Evolutionary conservation across 2,329 filamentous ascomycete genomes (phyloP), one percentile per base, ranked within the genome.

Genomic region (Pseudocercospora crystallina): DNA sequence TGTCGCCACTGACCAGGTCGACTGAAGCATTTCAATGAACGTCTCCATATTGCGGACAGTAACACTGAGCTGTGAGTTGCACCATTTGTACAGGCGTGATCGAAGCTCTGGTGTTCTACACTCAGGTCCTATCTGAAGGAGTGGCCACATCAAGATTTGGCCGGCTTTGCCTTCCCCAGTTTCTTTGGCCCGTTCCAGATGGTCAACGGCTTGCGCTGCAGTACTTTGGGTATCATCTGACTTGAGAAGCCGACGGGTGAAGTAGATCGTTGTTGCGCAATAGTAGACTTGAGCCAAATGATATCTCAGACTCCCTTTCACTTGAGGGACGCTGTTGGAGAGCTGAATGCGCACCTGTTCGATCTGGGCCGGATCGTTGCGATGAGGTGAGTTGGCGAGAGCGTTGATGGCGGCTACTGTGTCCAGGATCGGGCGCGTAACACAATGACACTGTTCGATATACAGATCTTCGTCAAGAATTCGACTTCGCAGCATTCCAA

Each of bases 371-470:
- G 38, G 14, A 29, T 49, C 26, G 11, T 29, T 17, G 11, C 46
- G 46, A n/a, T 43, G 42, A 15, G 26, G 13, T 8, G 46, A 49
- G 11, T 5, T 32, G 11, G 46, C 46, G 13, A 49, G 38, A 5
- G 35, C 10, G 12, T 49, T 49, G 31, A 34, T 49, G 8, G 46
- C 46, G 36, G 20, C 32, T 30, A 51, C 29, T 12, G 36, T 36
- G 17, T 29, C 29, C 14, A 45, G 12, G 26, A 45, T 30, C 17
- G 30, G 26, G 13, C 36, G 47, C 3, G 42, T 50, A 13, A 50
- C 33, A 41, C 40, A 37, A 33, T 45, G 47, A 35, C 47, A 49
- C 12, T 49, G 38, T 20, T 49, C 46, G 12, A 49, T 49, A 13
- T 49, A 49, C 11, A 49, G 46, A 17, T 35, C 38, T 31, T 43